Evolutionary conservation across 768 basidiomycete genomes (phyloP).

Genomic region (Auricularia sp.): DNA sequence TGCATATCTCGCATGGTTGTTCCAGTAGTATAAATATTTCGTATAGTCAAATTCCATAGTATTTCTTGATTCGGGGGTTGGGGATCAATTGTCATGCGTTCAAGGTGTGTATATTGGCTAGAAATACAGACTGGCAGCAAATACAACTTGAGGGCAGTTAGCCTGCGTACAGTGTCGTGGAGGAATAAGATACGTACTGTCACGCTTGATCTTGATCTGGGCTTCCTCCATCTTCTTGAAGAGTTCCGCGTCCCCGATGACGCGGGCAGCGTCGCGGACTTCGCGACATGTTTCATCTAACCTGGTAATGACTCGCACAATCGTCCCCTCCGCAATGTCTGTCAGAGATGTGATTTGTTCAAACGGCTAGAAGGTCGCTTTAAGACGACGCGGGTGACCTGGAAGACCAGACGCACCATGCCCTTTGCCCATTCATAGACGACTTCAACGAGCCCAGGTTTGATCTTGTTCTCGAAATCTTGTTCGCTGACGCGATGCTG

Average conservation of each 20-base stretch:
- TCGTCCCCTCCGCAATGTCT: slow-evolving; percentile 92
- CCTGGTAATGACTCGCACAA: slow-evolving; percentile 91
- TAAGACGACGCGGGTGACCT: not conserved
- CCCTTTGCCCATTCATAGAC: slow-evolving; percentile 99
- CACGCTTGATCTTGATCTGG: slow-evolving; percentile 87
- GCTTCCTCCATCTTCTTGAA: slow-evolving; percentile 98
- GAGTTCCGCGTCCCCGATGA: slow-evolving; percentile 90
- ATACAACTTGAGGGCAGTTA: slow-evolving; percentile 45
- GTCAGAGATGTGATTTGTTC: slow-evolving; percentile 87
- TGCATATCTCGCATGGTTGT: too few relatives aligned
- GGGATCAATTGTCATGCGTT: too few relatives aligned
- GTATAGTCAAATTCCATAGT: too few relatives aligned
- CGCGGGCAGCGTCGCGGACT: slow-evolving; percentile 91
- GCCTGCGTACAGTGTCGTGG: not conserved
- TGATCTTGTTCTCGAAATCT: slow-evolving; percentile 68
- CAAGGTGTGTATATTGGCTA: slow-evolving; percentile 22
- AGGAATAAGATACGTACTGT: slow-evolving; percentile 53
- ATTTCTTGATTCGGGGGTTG: too few relatives aligned
- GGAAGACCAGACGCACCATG: slow-evolving; percentile 52
- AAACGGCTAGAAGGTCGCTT: slow-evolving; percentile 57
- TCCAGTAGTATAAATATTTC: too few relatives aligned
- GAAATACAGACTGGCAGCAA: slow-evolving; percentile 82
- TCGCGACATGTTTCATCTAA: slow-evolving; percentile 96
- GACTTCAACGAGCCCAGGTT: slow-evolving; percentile 88
- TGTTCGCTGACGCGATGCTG: slow-evolving; percentile 66